Evolutionary conservation across 768 basidiomycete genomes (phyloP).

Genomic region (Artomyces pyxidatus): DNA sequence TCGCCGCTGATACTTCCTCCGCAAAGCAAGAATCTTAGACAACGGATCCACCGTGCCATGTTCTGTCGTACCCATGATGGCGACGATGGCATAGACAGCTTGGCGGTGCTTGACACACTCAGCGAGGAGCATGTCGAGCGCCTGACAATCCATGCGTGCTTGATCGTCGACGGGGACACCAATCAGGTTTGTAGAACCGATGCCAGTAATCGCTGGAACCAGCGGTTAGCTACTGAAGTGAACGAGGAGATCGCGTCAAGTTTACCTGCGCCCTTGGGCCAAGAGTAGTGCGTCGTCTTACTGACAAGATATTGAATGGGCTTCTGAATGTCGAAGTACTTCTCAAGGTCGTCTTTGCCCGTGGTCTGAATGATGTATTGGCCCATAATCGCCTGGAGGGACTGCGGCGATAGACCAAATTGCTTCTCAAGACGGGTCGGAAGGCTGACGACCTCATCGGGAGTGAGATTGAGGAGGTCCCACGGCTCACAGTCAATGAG

Average conservation of each 20-base stretch:
- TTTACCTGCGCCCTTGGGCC: conserved; percentile 39
- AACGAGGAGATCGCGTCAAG: not conserved
- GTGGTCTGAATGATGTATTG: conserved; percentile 29
- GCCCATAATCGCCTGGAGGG: conserved; percentile 24
- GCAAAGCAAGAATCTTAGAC: conserved; percentile 27
- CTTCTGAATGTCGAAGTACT: conserved; percentile 18
- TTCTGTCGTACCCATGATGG: conserved; percentile 36
- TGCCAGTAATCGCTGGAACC: conserved; percentile 33
- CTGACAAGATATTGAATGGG: conserved; percentile 22
- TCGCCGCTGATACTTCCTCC: conserved; percentile 22
- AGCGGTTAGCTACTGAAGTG: not conserved
- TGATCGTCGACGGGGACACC: conserved; percentile 27
- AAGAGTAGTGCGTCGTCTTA: conserved; percentile 35
- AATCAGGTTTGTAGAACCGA: conserved; percentile 33
- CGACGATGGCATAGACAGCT: conserved; percentile 35
- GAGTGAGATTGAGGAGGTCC: conserved; percentile 35
- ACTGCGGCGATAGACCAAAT: conserved; percentile 27
- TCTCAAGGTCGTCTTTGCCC: conserved; percentile 26
- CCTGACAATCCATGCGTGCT: conserved; percentile 27
- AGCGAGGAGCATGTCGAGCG: conserved; percentile 22
- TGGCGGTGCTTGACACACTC: conserved; percentile 24
- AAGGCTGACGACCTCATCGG: conserved; percentile 27
- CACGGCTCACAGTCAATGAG: conserved; percentile 26
- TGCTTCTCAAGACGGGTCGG: conserved; percentile 25
- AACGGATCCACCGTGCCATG: conserved; percentile 37